Conservation (phyloP, 768 basidiomycete genomes). For the Leccinum olivaceopallidum region DNA sequence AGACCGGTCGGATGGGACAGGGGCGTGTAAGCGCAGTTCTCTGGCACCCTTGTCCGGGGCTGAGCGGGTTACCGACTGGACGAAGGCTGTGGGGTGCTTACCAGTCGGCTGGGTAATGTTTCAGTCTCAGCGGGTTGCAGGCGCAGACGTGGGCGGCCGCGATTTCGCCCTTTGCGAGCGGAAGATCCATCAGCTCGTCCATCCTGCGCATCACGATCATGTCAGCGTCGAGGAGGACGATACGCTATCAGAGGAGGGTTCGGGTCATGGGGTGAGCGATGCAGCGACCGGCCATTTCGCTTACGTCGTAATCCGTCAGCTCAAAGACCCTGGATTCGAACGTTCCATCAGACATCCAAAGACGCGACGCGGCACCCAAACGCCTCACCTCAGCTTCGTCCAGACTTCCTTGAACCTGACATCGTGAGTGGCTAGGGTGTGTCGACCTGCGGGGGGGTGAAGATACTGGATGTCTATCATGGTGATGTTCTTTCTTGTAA, state of each 20-base stretch:
- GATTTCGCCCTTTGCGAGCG: conserved; percentile 67
- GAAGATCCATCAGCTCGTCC: conserved; percentile 66
- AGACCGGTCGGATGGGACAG: conserved; percentile 46
- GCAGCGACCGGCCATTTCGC: conserved; percentile 9
- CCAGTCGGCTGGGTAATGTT: conserved; percentile 93
- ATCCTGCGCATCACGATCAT: conserved; percentile 85
- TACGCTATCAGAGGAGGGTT: conserved; percentile 45
- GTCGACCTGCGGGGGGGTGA: conserved; percentile 45
- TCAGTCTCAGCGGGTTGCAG: conserved; percentile 85
- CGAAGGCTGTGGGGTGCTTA: conserved; percentile 22
- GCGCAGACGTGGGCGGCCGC: conserved; percentile 90
- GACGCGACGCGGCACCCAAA: neutral
- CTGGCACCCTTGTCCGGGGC: conserved; percentile 66
- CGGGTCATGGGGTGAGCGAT: conserved; percentile 1
- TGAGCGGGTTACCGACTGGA: conserved; percentile 1
- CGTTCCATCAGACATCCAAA: neutral
- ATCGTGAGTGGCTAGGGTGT: conserved; percentile 37
- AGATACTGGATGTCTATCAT: conserved; percentile 63
- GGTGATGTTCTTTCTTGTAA: conserved; percentile 53
- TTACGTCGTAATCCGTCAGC: conserved; percentile 65
- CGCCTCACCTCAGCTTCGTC: conserved; percentile 54
- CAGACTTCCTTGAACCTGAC: conserved; percentile 62
- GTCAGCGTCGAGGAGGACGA: conserved; percentile 85
- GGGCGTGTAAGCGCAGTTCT: conserved; percentile 81
- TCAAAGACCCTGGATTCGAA: conserved; percentile 50